phyloP scores from a whole-genome alignment of 2,329 filamentous ascomycete species.

The Mycosphaerella arachidis region DNA sequence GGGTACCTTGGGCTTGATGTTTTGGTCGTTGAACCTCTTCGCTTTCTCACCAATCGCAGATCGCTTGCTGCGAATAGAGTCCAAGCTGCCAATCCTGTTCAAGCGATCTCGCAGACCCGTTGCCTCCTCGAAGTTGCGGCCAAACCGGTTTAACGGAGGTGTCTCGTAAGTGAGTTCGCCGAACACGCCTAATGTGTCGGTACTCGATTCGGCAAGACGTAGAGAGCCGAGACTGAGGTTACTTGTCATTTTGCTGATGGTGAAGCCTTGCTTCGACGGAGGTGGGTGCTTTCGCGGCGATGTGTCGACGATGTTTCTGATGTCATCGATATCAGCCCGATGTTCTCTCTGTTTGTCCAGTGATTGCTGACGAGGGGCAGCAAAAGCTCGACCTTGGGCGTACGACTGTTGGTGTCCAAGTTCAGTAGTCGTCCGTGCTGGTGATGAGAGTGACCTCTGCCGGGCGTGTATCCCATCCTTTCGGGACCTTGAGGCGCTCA shows the following conservation, averaged over 20 bases:
- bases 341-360: constrained; percentile 44
- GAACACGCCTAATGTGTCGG: constrained; percentile 17
- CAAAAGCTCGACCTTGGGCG: constrained; percentile 50
- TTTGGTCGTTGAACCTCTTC: constrained; percentile 5
- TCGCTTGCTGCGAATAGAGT: constrained; percentile 24
- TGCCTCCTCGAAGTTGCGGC: neutral
- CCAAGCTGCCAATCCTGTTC: constrained; percentile 27
- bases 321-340: constrained; percentile 38
- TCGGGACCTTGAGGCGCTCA: constrained; percentile 9
- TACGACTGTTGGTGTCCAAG: constrained; percentile 36
- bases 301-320: constrained; percentile 40
- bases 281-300: constrained; percentile 42
- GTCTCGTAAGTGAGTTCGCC: constrained; percentile 25
- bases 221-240: constrained; percentile 24
- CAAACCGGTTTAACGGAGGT: constrained; percentile 13
- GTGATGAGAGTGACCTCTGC: constrained; percentile 27
- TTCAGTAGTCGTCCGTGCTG: constrained; percentile 14
- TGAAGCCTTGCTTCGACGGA: constrained; percentile 11
- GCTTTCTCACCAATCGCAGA: constrained; percentile 3
- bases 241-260: constrained; percentile 24
- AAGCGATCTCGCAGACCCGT: constrained; percentile 23
- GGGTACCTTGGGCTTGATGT: constrained; percentile 3
- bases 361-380: constrained; percentile 49
- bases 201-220: constrained; percentile 17
- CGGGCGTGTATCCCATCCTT: constrained; percentile 10